Conservation (phyloP, 1,139 yeast genomes). For the Suhomyces yuchorum region DNA sequence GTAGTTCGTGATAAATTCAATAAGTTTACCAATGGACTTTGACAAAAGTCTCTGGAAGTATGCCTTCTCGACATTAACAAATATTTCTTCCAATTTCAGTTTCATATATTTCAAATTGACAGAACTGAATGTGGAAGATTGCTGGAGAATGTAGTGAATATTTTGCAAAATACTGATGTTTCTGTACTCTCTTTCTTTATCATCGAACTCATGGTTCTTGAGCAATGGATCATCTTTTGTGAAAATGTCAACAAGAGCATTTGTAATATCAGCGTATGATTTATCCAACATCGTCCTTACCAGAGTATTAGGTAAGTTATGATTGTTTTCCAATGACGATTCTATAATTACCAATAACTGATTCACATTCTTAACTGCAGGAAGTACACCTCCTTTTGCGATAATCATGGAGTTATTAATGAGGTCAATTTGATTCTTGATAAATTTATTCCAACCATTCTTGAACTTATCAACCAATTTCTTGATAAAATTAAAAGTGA, state of each 20-base stretch:
- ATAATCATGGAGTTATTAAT: constrained; percentile 53
- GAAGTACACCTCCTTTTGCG: constrained; percentile 45
- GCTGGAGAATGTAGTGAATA: constrained; percentile 58
- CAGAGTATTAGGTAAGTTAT: constrained; percentile 24
- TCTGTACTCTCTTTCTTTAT: constrained; percentile 58
- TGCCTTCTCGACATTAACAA: constrained; percentile 43
- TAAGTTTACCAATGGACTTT: constrained; percentile 59
- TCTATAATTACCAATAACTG: constrained; percentile 40
- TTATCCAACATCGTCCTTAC: constrained; percentile 41
- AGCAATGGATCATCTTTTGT: constrained; percentile 46
- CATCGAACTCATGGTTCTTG: constrained; percentile 51
- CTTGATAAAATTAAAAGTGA: constrained; percentile 51
- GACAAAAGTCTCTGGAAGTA: constrained; percentile 51
- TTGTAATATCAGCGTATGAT: constrained; percentile 43
- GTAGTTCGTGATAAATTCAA: constrained; percentile 66
- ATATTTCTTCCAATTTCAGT: constrained; percentile 48
- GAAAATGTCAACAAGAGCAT: constrained; percentile 40
- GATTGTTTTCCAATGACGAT: constrained; percentile 27
- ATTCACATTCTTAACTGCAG: constrained; percentile 37
- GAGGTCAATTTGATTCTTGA: constrained; percentile 54
- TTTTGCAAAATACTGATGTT: constrained; percentile 67
- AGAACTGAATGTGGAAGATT: constrained; percentile 37
- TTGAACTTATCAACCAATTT: constrained; percentile 55
- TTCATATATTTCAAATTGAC: constrained; percentile 39
- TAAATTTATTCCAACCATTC: constrained; percentile 59